phyloP scores from a whole-genome alignment of 106 monocot species.

The Acorus gramineus region DNA sequence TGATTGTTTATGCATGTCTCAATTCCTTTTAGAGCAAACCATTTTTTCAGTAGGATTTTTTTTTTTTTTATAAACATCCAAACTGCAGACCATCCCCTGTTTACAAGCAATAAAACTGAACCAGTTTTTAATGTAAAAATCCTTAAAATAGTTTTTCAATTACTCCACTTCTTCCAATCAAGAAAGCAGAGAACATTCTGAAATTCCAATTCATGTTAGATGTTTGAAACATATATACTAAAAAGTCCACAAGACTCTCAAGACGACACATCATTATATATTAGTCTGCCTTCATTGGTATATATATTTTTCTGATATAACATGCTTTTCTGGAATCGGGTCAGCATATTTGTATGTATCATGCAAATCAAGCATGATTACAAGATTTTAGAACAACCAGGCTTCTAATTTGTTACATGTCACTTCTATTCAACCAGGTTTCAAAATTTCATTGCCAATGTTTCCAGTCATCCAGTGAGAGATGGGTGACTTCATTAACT shows the following conservation, averaged over 20 bases:
- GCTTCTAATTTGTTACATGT: neutral
- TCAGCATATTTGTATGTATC: neutral
- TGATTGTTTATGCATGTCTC: no score
- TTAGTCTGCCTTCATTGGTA: neutral
- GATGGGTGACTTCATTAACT: no score
- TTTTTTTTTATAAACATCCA: slow-evolving; percentile 1
- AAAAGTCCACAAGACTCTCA: neutral
- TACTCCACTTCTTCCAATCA: neutral
- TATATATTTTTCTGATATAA: no score
- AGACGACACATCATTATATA: neutral
- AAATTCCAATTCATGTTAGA: no score
- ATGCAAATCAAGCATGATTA: slow-evolving; percentile 28
- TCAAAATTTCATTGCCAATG: no score
- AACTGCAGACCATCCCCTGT: slow-evolving; percentile 4
- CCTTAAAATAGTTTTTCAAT: neutral
- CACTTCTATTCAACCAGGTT: no score
- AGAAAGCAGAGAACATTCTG: neutral
- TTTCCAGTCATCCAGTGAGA: no score
- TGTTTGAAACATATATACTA: no score
- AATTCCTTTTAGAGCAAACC: no score
- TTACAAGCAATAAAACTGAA: neutral
- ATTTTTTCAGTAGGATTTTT: neutral
- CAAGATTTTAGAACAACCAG: slow-evolving; percentile 18
- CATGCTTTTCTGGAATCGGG: no score
- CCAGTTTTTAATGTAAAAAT: slow-evolving; percentile 2